Evolutionary conservation across 2,329 filamentous ascomycete genomes (phyloP).

Genomic region (Ambrosiella beaveri): DNA sequence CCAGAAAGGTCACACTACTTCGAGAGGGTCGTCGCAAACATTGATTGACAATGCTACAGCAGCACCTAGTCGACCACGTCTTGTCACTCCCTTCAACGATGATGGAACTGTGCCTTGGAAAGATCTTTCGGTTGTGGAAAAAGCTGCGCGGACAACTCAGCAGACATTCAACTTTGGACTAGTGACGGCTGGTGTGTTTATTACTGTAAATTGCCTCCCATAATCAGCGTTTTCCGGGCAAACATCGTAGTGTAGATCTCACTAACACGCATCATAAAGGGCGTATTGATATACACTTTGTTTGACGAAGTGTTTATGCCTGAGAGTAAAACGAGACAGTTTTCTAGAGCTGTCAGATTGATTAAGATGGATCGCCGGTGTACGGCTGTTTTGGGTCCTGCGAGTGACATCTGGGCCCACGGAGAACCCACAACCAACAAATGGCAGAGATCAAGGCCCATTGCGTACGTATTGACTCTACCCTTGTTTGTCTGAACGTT

Average conservation of each 20-base stretch:
- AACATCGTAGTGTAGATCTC: background rate
- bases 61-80: slow-evolving; percentile 35
- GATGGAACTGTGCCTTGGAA: slow-evolving; percentile 69
- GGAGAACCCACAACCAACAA: slow-evolving; percentile 69
- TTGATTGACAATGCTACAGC: slow-evolving; percentile 9
- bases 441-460: slow-evolving; percentile 53
- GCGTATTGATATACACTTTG: slow-evolving; percentile 59
- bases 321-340: slow-evolving; percentile 71
- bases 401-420: slow-evolving; percentile 59
- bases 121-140: slow-evolving; percentile 58
- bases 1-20: background rate
- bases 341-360: slow-evolving; percentile 69
- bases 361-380: slow-evolving; percentile 59
- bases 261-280: slow-evolving; percentile 26
- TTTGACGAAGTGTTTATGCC: slow-evolving; percentile 71
- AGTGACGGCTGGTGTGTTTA: slow-evolving; percentile 52
- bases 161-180: slow-evolving; percentile 79
- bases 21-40: background rate
- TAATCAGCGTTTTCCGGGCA: background rate
- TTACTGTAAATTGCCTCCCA: slow-evolving; percentile 44
- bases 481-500: background rate
- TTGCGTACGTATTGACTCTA: slow-evolving; percentile 28
- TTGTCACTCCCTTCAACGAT: slow-evolving; percentile 73
- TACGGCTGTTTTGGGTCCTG: slow-evolving; percentile 55
- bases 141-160: slow-evolving; percentile 69